phyloP scores from a whole-genome alignment of 2,329 filamentous ascomycete genomes.

The Exutisphaerella laricina region DNA sequence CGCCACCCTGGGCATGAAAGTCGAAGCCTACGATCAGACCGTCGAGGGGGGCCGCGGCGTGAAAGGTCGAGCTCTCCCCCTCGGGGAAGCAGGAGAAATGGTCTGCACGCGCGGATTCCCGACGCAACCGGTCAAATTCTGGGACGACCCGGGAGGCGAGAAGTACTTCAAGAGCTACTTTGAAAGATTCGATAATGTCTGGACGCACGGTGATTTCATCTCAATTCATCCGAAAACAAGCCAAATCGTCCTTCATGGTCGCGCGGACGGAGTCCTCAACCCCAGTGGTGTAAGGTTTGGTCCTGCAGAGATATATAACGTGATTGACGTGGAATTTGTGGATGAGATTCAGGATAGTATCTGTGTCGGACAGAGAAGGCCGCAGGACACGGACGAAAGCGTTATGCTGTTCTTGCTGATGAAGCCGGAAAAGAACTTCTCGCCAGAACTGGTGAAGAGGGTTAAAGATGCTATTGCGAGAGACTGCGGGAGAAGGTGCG shows the following conservation, averaged over 20 bases:
- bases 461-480: conserved; percentile 61
- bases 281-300: conserved; percentile 75
- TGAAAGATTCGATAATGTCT: conserved; percentile 53
- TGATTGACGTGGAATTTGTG: conserved; percentile 62
- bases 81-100: conserved; percentile 68
- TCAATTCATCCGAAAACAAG: conserved; percentile 62
- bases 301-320: conserved; percentile 71
- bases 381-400: conserved; percentile 52
- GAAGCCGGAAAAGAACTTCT: conserved; percentile 58
- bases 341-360: conserved; percentile 63
- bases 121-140: conserved; percentile 59
- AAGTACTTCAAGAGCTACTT: conserved; percentile 46
- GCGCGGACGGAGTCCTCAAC: conserved; percentile 74
- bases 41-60: conserved; percentile 40
- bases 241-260: conserved; percentile 60
- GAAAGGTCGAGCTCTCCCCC: conserved; percentile 48
- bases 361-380: conserved; percentile 70
- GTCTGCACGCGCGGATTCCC: conserved; percentile 66
- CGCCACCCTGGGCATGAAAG: conserved; percentile 47
- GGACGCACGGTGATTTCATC: conserved; percentile 81
- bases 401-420: conserved; percentile 57
- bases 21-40: conserved; percentile 56
- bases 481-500: conserved; percentile 66
- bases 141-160: conserved; percentile 38
- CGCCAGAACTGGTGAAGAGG: conserved; percentile 48